Evolutionary conservation across 2,329 filamentous ascomycete species (phyloP), one percentile per base, ranked within the genome.

Genomic region (Fusarium hainanense): DNA sequence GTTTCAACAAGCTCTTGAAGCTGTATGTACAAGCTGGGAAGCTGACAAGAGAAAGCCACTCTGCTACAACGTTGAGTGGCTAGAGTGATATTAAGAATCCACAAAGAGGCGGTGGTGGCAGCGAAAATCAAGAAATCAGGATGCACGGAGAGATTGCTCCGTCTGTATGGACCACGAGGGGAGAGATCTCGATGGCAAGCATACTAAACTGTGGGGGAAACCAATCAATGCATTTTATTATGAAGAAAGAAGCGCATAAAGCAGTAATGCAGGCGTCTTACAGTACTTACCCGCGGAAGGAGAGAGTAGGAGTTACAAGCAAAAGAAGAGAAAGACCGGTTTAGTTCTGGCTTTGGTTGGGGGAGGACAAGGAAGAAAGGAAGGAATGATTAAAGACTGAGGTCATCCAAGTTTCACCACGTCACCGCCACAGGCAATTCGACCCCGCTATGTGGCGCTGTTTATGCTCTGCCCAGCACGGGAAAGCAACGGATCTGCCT

Each of bases 181-280:
- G 32, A 41, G 37, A 32, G 64, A 71, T 71, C 68, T 71, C 68
- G 68, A 71, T 71, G 64, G 50, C 25, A 12, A 44, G 48, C 59
- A 69, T 48, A 32, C 25, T 16, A 40, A 42, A 28, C 44, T 16
- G 52, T 54, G 48, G 49, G 46, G 55, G 42, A 37, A 28, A 16
- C 60, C 54, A 69, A 62, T 69, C 34, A 54, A 25, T 21, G 34
- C 40, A 18, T 41, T 20, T 32, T 23, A 16, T 28, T 46, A 25
- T 21, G 30, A 27, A 40, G 13, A 32, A 27, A n/a, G n/a, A 40
- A 46, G 18, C 13, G 23, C 25, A 25, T 20, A 25, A 27, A 25
- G 18, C 21, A 46, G 16, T 13, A 52, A 52, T 56, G 52, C 44
- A 65, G 41, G 62, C 51, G 27, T 42, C 42, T 37, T 37, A 18